Percentiles rank a stretch among this genome's conserved stretches.
These are phyloP conservation scores for Isabelozyma rhagii DNA, from an alignment of 805 yeast genomes.

Conservation along the genomic window DNA sequence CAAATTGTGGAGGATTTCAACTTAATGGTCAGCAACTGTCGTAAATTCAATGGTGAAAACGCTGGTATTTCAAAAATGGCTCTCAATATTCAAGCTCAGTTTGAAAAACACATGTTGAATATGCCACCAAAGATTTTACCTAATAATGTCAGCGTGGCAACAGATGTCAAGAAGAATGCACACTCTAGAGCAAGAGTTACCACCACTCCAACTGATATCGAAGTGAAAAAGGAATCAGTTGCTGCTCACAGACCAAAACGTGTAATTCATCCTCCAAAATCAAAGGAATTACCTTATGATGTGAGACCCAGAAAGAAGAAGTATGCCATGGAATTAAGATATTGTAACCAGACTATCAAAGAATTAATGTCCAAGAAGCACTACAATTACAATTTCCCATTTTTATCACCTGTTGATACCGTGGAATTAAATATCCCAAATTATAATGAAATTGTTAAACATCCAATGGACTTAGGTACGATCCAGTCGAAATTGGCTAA, in stretches of 20 bases:
- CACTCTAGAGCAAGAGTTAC: conserved; percentile 19
- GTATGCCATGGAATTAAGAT: conserved; percentile 83
- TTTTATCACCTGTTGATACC: conserved; percentile 91
- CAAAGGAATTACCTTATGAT: conserved; percentile 90
- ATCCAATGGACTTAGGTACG: conserved; percentile 94
- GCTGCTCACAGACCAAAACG: conserved; percentile 90
- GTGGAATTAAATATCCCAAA: conserved; percentile 91
- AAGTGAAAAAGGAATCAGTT: conserved; percentile 46
- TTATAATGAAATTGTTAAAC: conserved; percentile 78
- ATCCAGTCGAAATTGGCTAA: conserved; percentile 75
- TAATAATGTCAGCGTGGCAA: conserved; percentile 10
- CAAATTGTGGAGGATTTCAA: conserved; percentile 76
- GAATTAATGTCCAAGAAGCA: conserved; percentile 83
- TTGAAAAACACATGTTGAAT: conserved; percentile 88
- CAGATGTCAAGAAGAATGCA: conserved; percentile 4
- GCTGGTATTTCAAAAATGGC: conserved; percentile 91
- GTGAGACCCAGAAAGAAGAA: conserved; percentile 89
- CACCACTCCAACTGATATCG: conserved; percentile 10
- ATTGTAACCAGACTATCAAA: conserved; percentile 75
- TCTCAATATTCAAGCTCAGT: conserved; percentile 82
- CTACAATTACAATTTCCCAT: conserved; percentile 83
- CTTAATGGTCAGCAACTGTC: conserved; percentile 80
- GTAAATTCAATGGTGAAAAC: conserved; percentile 78
- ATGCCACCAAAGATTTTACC: conserved; percentile 65
- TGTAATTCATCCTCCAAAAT: conserved; percentile 93